Evolutionary conservation across 75 land plant genomes (phyloP).

Genomic region (Picea glauca): DNA sequence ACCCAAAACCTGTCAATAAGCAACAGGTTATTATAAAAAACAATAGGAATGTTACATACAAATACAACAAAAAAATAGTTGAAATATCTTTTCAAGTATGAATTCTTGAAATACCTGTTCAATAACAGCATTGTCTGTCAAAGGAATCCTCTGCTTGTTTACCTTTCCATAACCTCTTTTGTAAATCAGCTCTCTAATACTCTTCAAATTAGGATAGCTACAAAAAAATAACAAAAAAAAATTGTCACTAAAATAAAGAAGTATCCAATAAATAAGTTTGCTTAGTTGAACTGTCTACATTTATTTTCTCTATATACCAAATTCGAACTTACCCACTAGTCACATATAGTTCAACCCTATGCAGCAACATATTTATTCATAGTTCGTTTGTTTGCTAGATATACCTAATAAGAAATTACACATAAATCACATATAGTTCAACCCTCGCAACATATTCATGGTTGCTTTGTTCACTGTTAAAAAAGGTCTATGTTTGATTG

Average conservation of each 20-base stretch:
- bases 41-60: background rate
- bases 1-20: conserved; percentile 46
- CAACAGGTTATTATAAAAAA: background rate
- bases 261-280: background rate
- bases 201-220: conserved; percentile 82
- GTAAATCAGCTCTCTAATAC: conserved; percentile 76
- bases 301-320: background rate
- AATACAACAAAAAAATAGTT: background rate
- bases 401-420: conserved; percentile 31
- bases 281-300: background rate
- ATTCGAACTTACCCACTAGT: conserved; percentile 54
- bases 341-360: background rate
- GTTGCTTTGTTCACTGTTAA: conserved; percentile 25
- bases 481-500: too few species aligned
- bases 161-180: conserved; percentile 80
- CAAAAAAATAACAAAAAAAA: background rate
- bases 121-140: conserved; percentile 69
- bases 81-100: too few species aligned
- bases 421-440: conserved; percentile 79
- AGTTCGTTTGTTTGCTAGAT: background rate
- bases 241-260: background rate
- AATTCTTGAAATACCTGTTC: conserved; percentile 46
- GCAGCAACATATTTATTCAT: too few species aligned
- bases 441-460: conserved; percentile 56
- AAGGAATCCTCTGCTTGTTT: conserved; percentile 60